Evolutionary conservation across 306 rosid species (phyloP).

Genomic region (Pyrus betulifolia): DNA sequence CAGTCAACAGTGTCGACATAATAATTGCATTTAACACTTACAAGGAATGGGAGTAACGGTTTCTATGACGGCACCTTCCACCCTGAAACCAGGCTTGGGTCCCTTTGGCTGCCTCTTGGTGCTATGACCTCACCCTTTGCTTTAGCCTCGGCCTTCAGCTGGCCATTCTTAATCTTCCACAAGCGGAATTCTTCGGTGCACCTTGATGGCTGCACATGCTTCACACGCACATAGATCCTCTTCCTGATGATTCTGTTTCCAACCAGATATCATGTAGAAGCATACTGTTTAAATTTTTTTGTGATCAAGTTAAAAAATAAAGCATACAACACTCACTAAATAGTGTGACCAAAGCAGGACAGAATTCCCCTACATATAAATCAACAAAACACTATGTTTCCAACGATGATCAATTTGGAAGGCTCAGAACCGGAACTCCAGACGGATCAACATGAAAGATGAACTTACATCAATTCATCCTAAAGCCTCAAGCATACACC

Average conservation of each 20-base stretch:
- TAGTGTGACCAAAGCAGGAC: too few relatives aligned
- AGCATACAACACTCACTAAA: not conserved
- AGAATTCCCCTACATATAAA: not conserved
- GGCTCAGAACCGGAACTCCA: not conserved
- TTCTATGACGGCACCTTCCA: too few relatives aligned
- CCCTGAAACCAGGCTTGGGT: too few relatives aligned
- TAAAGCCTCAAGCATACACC: too few relatives aligned
- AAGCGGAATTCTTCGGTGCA: too few relatives aligned
- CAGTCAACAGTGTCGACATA: too few relatives aligned
- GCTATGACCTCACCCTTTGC: too few relatives aligned
- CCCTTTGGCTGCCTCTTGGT: too few relatives aligned
- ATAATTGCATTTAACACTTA: not conserved
- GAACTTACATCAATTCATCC: not conserved
- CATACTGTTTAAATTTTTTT: not conserved
- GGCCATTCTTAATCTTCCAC: too few relatives aligned
- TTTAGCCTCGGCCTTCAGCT: too few relatives aligned
- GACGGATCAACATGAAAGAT: not conserved
- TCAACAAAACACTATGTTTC: not conserved
- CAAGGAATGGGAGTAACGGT: conserved; percentile 56
- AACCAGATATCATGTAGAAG: conserved; percentile 34
- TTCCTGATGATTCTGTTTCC: conserved; percentile 68
- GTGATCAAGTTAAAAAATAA: not conserved
- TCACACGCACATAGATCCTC: conserved; percentile 44
- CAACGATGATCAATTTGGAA: not conserved
- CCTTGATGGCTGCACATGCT: too few relatives aligned